Evolutionary conservation across 768 basidiomycete species (phyloP), one percentile per base, ranked within the genome.

Genomic region (Lactarius trivialis): DNA sequence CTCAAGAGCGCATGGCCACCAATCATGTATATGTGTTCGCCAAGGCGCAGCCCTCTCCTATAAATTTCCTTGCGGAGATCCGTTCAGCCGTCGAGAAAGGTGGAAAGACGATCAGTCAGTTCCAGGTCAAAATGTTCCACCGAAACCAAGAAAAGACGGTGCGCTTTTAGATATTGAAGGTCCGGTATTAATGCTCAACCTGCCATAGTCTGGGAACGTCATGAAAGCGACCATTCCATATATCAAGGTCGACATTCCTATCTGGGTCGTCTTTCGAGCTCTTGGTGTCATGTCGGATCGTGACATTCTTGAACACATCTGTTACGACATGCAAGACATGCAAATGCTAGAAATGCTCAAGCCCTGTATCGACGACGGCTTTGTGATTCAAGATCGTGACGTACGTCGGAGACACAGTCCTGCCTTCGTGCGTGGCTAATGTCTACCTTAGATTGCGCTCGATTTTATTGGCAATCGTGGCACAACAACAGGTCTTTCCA

Each of bases 1-100:
- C 97, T 1, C 97, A 99, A 74, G 97, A 99, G 73, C 86, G 97
- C 56, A 98, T 98, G 95, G 96, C 97, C 11, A 95, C 93, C 26
- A 99, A 99, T 76, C 95, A 97, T 71, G 97, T 99, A 67, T 99
- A 98, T 75, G 94, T 98, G 56, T 99, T 99, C 70, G 93, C 95
- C 56, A 99, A 98, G 76, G 92, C 92, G 0, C 93, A 96, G 68
- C 95, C 96, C 4, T 95, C 93, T 19, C 94, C 95, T 1, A 91
- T 97, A 69, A 93, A 86, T 67, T 97, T 96, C 76, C 82, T 98
- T 48, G 93, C 97, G 39, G 95, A 98, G 73, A 97, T 99, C 74
- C 88, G 96, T 64, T 94, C 92, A 74, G 93, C 94, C 6, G 92
- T 98, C 14, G 97, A 98, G 77, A 96, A 93, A 72, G 94, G 96